Conservation (phyloP, 2,329 filamentous ascomycete species). For the Chrysoporthe puriensis region DNA sequence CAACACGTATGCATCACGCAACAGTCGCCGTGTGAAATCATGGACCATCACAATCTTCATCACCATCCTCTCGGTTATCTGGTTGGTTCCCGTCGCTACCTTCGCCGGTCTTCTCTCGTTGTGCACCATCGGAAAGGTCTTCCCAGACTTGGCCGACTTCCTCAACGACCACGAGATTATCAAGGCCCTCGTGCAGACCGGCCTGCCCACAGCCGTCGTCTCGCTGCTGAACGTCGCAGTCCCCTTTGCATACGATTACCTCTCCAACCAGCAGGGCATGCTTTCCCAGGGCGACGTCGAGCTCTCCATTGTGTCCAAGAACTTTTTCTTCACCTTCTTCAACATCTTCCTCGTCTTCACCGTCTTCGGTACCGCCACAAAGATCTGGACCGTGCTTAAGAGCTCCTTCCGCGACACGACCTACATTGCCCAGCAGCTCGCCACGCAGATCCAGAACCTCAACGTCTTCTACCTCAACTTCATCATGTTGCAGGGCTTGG, state of each 20-base stretch:
- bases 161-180: constrained; percentile 71
- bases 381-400: constrained; percentile 72
- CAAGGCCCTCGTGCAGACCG: constrained; percentile 80
- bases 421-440: constrained; percentile 75
- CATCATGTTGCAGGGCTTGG: constrained; percentile 91
- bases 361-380: constrained; percentile 79
- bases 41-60: constrained; percentile 88
- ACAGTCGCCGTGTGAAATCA: constrained; percentile 72
- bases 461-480: constrained; percentile 90
- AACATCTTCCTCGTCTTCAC: constrained; percentile 98
- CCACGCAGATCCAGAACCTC: constrained; percentile 72
- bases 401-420: constrained; percentile 79
- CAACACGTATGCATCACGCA: constrained; percentile 84
- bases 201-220: constrained; percentile 81
- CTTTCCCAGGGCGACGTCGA: constrained; percentile 94
- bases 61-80: constrained; percentile 80
- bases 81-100: constrained; percentile 80
- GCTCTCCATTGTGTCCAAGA: constrained; percentile 93
- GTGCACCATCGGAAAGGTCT: constrained; percentile 75
- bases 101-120: constrained; percentile 81
- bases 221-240: constrained; percentile 88
- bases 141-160: constrained; percentile 69
- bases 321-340: constrained; percentile 99
- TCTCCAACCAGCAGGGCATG: constrained; percentile 91
- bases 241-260: constrained; percentile 91